A percentile compares a stretch with the other conserved stretches of the same genome.
Evolutionary conservation across 169 alveolate genomes (phyloP).

Genomic region (Plasmodium malariae): DNA sequence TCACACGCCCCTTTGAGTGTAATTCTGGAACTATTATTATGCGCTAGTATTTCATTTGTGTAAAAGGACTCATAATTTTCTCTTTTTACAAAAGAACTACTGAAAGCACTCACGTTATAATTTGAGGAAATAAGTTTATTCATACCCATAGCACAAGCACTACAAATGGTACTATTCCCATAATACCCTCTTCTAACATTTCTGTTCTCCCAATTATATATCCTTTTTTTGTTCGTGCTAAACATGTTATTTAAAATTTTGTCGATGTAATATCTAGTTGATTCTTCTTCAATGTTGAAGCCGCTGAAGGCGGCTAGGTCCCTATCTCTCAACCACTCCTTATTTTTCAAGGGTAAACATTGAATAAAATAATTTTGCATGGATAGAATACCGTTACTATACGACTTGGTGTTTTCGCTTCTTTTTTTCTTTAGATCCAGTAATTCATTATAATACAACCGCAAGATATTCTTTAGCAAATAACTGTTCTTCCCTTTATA

Average conservation of each 20-base stretch:
- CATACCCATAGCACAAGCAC: background rate
- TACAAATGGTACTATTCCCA: background rate
- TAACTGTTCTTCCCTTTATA: slow-evolving; percentile 64
- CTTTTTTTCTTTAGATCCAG: slow-evolving; percentile 33
- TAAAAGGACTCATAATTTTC: slow-evolving; percentile 5
- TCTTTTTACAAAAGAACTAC: slow-evolving; percentile 5
- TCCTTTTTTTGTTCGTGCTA: slow-evolving; percentile 18
- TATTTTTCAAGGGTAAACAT: slow-evolving; percentile 22
- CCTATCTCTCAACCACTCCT: slow-evolving; percentile 41
- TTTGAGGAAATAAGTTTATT: background rate
- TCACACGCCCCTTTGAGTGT: too few species aligned
- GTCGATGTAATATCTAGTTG: slow-evolving; percentile 46
- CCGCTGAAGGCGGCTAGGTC: slow-evolving; percentile 2
- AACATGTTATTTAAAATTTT: slow-evolving; percentile 52
- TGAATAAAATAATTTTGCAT: slow-evolving; percentile 25
- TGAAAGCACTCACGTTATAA: background rate
- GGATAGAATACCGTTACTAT: background rate
- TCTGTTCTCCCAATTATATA: slow-evolving; percentile 21
- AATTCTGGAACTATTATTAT: background rate
- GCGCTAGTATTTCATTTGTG: background rate
- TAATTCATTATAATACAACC: slow-evolving; percentile 44
- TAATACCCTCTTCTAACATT: background rate
- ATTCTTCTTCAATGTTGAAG: slow-evolving; percentile 57
- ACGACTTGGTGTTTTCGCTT: background rate
- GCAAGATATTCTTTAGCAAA: slow-evolving; percentile 48